phyloP scores from a whole-genome alignment of 2,329 filamentous ascomycete species.

The Fusarium armeniacum region DNA sequence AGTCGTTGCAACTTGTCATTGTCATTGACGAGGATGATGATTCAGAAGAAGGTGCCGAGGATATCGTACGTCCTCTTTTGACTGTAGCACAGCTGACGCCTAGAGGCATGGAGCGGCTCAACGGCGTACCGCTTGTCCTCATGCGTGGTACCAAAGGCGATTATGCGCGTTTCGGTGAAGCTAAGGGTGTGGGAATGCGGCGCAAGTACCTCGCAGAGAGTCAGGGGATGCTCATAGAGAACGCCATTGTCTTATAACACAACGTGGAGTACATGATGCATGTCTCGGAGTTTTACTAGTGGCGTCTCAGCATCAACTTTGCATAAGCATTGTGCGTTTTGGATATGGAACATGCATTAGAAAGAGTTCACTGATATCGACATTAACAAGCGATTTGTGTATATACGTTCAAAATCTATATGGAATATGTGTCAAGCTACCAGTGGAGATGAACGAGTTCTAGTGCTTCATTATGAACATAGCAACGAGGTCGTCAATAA shows the following conservation, averaged over 20 bases:
- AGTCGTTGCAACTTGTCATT: conserved; percentile 83
- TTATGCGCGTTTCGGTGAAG: conserved; percentile 72
- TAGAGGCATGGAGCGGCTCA: conserved; percentile 74
- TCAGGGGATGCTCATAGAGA: conserved; percentile 82
- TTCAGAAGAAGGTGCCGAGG: conserved; percentile 47
- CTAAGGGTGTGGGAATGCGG: conserved; percentile 79
- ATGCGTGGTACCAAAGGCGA: conserved; percentile 75
- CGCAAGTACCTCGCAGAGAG: conserved; percentile 85
- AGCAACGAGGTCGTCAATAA: not conserved
- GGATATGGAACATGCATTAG: not conserved
- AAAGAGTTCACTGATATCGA: not conserved
- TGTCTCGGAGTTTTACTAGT: conserved; percentile 44
- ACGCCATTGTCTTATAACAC: conserved; percentile 74
- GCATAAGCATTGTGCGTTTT: conserved; percentile 8
- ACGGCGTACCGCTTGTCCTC: conserved; percentile 87
- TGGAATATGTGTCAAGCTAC: not conserved
- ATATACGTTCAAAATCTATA: not conserved
- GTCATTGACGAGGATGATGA: conserved; percentile 72
- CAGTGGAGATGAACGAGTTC: not conserved
- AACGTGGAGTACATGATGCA: conserved; percentile 30
- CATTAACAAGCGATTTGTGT: not conserved
- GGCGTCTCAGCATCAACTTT: conserved; percentile 21
- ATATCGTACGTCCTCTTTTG: conserved; percentile 73
- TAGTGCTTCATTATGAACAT: not conserved
- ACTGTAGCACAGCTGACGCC: conserved; percentile 81